Evolutionary conservation across 176 grass and related monocot species (phyloP), one percentile per base, ranked within the genome.

Genomic region (Phragmites australis): DNA sequence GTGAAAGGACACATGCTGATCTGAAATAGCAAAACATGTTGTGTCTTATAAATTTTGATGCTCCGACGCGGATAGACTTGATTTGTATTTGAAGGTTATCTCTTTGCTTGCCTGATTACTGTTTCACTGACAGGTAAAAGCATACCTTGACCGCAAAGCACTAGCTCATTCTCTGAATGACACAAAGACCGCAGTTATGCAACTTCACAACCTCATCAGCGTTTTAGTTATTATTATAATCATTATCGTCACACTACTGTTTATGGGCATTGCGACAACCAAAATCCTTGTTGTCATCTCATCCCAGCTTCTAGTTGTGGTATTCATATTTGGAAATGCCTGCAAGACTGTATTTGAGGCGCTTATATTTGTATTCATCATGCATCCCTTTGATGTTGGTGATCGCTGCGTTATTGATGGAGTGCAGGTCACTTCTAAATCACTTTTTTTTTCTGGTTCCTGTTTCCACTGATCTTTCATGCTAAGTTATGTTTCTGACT

Each of bases 361-460:
- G 21, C 92, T 99, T 76, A 95, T 99, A 77, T 99, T 99, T 47
- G 96, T 99, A 26, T 99, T 99, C 74, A 82, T 99, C 74, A 99
- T 99, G 96, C 96, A 99, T 51, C 96, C 96, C 4, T 99, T 88
- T 79, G 96, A 99, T 82, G 96, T 99, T 63, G 96, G 90, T 6
- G 96, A 99, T 70, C 92, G 96, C 37, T 99, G 96, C 43, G 96
- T 99, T 43, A 84, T 99, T 4, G 90, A 99, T 63, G 96, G 86
- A 50, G 66, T 93, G 63, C 96, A 95, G 92, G 96, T 99, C 82
- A 90, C 18, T 76, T 78, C 67, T 71, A 46, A 37, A 55, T 23
- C 30, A 70, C 37, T 18, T 22, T 47, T 30, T 19, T 81, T 37
- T 25, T 32, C 22, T 52, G 13, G 9, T 42, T 48, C 52, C 2